Evolutionary conservation across 192 early-diverging fungal genomes (phyloP).

Genomic region (Hyaloraphidium curvatum): DNA sequence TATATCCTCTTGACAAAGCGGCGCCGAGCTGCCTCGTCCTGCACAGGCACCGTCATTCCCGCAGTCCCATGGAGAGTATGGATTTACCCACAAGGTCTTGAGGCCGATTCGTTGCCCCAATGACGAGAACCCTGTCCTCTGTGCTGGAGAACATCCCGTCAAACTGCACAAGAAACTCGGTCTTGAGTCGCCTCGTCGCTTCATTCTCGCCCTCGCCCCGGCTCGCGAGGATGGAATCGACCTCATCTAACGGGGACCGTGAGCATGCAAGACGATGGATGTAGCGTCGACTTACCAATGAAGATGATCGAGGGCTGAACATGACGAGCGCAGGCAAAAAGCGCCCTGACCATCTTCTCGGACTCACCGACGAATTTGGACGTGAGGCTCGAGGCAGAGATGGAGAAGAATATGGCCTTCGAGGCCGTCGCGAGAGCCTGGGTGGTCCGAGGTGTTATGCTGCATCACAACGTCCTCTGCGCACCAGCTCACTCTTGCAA

Average conservation of each 20-base stretch:
- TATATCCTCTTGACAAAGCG: conserved; percentile 31
- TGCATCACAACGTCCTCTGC: conserved; percentile 3
- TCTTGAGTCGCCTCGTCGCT: conserved; percentile 30
- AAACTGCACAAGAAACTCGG: conserved; percentile 36
- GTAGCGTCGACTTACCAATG: conserved; percentile 22
- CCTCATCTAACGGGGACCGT: too few species aligned
- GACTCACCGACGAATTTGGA: conserved; percentile 37
- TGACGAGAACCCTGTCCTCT: conserved; percentile 20
- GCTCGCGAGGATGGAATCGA: conserved; percentile 29
- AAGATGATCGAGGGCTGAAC: conserved; percentile 31
- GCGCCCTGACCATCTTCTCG: conserved; percentile 31
- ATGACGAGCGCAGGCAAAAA: conserved; percentile 30
- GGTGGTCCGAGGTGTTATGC: not conserved
- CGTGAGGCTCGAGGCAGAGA: conserved; percentile 29
- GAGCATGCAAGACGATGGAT: too few species aligned
- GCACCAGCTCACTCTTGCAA: conserved; percentile 12
- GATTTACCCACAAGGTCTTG: conserved; percentile 22
- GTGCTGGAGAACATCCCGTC: conserved; percentile 21
- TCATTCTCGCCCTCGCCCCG: conserved; percentile 30
- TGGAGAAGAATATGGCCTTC: conserved; percentile 30
- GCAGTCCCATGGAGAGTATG: not conserved
- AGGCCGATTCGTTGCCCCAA: conserved; percentile 36
- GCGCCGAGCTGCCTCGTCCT: conserved; percentile 31
- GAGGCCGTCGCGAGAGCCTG: conserved; percentile 27
- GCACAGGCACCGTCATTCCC: not conserved